These are phyloP conservation scores for Aspergillus japonicus DNA, from an alignment of 2,329 filamentous ascomycete species.

Conservation along the genomic window DNA sequence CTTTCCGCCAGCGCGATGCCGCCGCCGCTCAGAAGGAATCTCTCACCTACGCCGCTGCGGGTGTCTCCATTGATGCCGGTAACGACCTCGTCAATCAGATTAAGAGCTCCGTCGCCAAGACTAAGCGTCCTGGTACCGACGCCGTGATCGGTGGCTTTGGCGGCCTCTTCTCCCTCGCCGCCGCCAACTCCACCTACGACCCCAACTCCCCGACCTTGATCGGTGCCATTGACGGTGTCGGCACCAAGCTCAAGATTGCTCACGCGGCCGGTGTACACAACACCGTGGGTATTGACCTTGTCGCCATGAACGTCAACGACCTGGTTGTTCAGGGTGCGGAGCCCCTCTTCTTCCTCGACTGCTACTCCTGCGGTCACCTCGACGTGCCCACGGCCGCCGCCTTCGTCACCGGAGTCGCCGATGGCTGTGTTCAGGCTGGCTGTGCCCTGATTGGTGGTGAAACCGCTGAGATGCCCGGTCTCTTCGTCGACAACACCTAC, in stretches of 20 bases:
- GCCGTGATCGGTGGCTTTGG: constrained; percentile 95
- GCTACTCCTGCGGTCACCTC: constrained; percentile 90
- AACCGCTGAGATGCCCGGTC: constrained; percentile 96
- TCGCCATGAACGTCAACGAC: constrained; percentile 99
- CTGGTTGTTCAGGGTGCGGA: constrained; percentile 93
- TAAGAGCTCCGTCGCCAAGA: constrained; percentile 84
- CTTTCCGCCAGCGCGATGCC: constrained; percentile 40
- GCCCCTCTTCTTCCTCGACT: constrained; percentile 95
- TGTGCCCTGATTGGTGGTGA: constrained; percentile 95
- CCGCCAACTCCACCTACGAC: constrained; percentile 69
- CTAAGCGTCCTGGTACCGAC: constrained; percentile 80
- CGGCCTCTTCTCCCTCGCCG: constrained; percentile 75
- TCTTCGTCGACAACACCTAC: constrained; percentile 86
- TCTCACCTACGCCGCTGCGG: constrained; percentile 89
- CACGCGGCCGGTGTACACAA: constrained; percentile 86
- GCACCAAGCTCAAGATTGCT: constrained; percentile 95
- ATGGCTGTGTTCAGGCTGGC: constrained; percentile 78
- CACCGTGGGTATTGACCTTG: constrained; percentile 93
- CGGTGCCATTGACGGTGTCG: constrained; percentile 93
- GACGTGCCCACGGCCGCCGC: constrained; percentile 72
- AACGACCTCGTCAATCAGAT: constrained; percentile 91
- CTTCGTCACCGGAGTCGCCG: constrained; percentile 89
- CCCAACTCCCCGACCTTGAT: constrained; percentile 74
- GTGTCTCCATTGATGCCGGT: constrained; percentile 90
- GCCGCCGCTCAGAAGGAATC: constrained; percentile 25